These are phyloP conservation scores for Pseudozyma hubeiensis DNA, from an alignment of 1,284 basidiomycete genomes.

Conservation along the genomic window DNA sequence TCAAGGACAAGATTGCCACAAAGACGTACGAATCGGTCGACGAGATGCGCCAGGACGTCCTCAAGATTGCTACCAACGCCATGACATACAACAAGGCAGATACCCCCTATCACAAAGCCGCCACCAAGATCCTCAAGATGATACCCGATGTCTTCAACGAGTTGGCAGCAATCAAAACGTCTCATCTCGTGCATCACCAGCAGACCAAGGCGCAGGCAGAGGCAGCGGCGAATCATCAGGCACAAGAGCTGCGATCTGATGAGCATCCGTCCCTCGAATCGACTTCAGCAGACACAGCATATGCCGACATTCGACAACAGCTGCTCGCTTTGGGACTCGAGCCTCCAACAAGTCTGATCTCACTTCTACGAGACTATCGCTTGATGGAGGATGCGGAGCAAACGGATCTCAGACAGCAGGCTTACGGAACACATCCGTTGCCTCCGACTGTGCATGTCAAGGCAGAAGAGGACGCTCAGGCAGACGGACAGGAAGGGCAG, in stretches of 20 bases:
- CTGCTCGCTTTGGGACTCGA: conserved; percentile 46
- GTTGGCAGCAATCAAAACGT: conserved; percentile 70
- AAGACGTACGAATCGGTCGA: conserved; percentile 82
- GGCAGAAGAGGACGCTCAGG: conserved; percentile 19
- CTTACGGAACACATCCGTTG: conserved; percentile 24
- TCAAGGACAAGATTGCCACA: conserved; percentile 74
- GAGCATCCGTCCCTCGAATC: neutral
- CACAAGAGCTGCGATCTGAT: neutral
- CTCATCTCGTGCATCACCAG: conserved; percentile 28
- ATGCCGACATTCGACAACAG: conserved; percentile 6
- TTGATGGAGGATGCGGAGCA: conserved; percentile 18
- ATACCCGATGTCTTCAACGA: conserved; percentile 72
- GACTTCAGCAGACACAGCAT: neutral
- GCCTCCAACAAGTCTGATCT: conserved; percentile 41
- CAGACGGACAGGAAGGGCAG: conserved; percentile 1
- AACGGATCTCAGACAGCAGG: conserved; percentile 29
- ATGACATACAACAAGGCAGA: conserved; percentile 85
- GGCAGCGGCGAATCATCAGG: neutral
- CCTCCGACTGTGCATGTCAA: conserved; percentile 29
- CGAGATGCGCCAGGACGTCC: conserved; percentile 84
- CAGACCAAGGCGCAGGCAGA: conserved; percentile 5
- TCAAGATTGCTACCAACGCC: conserved; percentile 87
- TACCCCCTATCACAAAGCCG: conserved; percentile 79
- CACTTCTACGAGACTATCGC: conserved; percentile 45
- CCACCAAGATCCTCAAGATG: conserved; percentile 77